These are phyloP conservation scores for Daldinia childiae DNA, from an alignment of 495 filamentous ascomycete species.

Conservation along the genomic window DNA sequence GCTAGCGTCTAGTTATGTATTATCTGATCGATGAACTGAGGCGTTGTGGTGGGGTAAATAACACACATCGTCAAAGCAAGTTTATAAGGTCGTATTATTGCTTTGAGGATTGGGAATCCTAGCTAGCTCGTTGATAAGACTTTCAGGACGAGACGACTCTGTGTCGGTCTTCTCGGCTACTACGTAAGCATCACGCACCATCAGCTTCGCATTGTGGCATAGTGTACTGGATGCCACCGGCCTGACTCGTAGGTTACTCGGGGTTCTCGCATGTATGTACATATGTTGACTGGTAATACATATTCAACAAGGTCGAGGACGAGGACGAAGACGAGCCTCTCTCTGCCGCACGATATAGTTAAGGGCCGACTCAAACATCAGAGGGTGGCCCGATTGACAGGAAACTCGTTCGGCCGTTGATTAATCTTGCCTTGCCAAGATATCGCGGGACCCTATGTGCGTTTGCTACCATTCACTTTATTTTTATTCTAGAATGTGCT, in stretches of 20 bases:
- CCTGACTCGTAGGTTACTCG: constrained; percentile 27
- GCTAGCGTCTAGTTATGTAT: neutral
- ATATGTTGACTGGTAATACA: neutral
- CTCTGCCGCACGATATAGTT: constrained; percentile 25
- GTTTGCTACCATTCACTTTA: constrained; percentile 41
- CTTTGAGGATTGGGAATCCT: constrained; percentile 14
- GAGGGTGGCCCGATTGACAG: constrained; percentile 41
- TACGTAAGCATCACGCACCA: constrained; percentile 16
- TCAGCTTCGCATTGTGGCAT: constrained; percentile 10
- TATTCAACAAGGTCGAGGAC: constrained; percentile 14
- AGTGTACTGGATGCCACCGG: constrained; percentile 18
- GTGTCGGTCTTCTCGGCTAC: constrained; percentile 14
- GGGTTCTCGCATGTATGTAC: neutral
- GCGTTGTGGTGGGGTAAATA: neutral
- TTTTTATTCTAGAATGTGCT: constrained; percentile 36
- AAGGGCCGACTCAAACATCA: constrained; percentile 42
- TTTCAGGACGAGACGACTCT: constrained; percentile 19
- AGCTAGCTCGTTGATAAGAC: constrained; percentile 23
- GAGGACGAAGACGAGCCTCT: constrained; percentile 15
- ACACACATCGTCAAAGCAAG: neutral
- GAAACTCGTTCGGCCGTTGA: constrained; percentile 42
- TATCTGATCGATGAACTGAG: constrained; percentile 11
- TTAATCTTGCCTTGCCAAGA: constrained; percentile 41
- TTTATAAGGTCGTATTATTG: constrained; percentile 11
- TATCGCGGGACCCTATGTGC: constrained; percentile 39